Conservation (phyloP, 1,284 basidiomycete species). For the Leccinum cinnamomeum region DNA sequence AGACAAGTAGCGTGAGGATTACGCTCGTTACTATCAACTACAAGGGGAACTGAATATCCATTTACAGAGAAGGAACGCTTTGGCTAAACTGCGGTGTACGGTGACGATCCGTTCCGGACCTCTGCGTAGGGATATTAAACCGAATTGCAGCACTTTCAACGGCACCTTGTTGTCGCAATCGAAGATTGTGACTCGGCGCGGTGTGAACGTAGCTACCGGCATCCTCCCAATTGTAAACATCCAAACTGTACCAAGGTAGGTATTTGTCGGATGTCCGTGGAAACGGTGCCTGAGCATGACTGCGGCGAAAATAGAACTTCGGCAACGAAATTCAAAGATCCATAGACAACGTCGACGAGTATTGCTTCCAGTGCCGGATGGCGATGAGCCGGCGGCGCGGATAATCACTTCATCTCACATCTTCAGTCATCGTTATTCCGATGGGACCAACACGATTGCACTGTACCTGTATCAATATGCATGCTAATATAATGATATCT, state of each 20-base stretch:
- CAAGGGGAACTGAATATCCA: slow-evolving; percentile 12
- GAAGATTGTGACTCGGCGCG: slow-evolving; percentile 61
- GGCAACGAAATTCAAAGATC: slow-evolving; percentile 55
- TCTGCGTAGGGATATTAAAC: slow-evolving; percentile 6
- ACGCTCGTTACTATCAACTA: background rate
- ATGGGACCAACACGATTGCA: slow-evolving; percentile 25
- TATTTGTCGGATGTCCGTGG: slow-evolving; percentile 11
- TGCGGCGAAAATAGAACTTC: slow-evolving; percentile 43
- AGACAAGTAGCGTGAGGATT: slow-evolving; percentile 53
- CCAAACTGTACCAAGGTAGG: slow-evolving; percentile 54
- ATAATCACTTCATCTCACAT: slow-evolving; percentile 7
- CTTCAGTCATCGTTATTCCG: slow-evolving; percentile 5
- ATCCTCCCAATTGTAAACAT: slow-evolving; percentile 54
- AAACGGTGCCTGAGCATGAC: slow-evolving; percentile 16
- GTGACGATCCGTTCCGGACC: slow-evolving; percentile 18
- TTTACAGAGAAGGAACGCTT: slow-evolving; percentile 63
- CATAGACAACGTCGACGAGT: slow-evolving; percentile 57
- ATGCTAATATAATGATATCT: slow-evolving; percentile 26
- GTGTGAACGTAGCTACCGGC: slow-evolving; percentile 64
- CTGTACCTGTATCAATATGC: slow-evolving; percentile 32
- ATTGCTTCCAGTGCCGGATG: slow-evolving; percentile 52
- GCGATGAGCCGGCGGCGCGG: slow-evolving; percentile 39
- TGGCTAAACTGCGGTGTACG: slow-evolving; percentile 67
- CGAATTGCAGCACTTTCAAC: slow-evolving; percentile 62
- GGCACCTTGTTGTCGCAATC: slow-evolving; percentile 65